Percentiles rank a stretch among this genome's conserved stretches.
Evolutionary conservation across 106 monocot species (phyloP).

Genomic region (Narthecium ossifragum): DNA sequence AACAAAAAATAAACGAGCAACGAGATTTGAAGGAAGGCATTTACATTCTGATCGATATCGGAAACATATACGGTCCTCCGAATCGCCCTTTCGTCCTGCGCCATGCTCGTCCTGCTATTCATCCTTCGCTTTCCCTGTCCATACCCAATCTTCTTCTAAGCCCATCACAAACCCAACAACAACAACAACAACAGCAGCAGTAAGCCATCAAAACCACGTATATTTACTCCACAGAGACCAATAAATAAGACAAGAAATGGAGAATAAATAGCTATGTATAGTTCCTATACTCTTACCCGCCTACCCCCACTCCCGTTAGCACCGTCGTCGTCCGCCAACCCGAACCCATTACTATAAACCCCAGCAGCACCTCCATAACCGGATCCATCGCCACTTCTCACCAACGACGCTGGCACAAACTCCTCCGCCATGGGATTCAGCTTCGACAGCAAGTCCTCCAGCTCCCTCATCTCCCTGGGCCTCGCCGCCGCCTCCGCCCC

Average conservation of each 20-base stretch:
- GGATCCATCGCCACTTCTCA: not conserved
- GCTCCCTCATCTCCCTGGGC: slow-evolving; percentile 49
- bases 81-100: slow-evolving; percentile 79
- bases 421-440: slow-evolving; percentile 83
- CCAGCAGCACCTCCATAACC: slow-evolving; percentile 16
- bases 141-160: slow-evolving; percentile 43
- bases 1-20: too few relatives aligned
- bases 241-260: not conserved
- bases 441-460: slow-evolving; percentile 66
- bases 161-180: too few relatives aligned
- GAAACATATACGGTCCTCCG: slow-evolving; percentile 91
- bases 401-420: slow-evolving; percentile 71
- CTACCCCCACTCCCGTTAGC: slow-evolving; percentile 16
- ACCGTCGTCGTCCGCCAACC: not conserved
- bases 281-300: slow-evolving; percentile 43
- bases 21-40: too few relatives aligned
- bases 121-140: slow-evolving; percentile 50
- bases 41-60: slow-evolving; percentile 91
- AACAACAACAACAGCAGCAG: too few relatives aligned
- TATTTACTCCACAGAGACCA: too few relatives aligned
- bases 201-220: too few relatives aligned
- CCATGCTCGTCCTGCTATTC: slow-evolving; percentile 71
- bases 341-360: slow-evolving; percentile 1
- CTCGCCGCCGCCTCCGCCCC: too few relatives aligned
- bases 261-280: too few relatives aligned